Conservation (phyloP, 179 eudicot genomes). For the Spergularia azorica region DNA sequence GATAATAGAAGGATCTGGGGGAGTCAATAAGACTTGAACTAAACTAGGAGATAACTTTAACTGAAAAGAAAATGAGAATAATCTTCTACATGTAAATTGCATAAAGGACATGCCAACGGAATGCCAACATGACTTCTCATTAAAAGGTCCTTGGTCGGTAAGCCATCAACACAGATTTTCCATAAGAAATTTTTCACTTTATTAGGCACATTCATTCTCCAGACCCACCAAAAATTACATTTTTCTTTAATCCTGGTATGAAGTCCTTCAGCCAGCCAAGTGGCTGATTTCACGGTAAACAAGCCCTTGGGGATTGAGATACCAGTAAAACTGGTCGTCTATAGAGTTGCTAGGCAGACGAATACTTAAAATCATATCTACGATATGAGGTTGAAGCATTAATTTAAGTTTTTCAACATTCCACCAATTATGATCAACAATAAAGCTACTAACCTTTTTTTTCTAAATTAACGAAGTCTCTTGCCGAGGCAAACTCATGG, state of each 20-base stretch:
- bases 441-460: too few relatives aligned
- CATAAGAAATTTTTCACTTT: not conserved
- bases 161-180: not conserved
- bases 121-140: not conserved
- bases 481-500: too few relatives aligned
- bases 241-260: not conserved
- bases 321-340: not conserved
- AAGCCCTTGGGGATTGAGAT: not conserved
- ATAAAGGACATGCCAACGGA: not conserved
- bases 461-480: too few relatives aligned
- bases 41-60: not conserved
- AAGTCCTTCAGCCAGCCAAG: not conserved
- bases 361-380: too few relatives aligned
- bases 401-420: too few relatives aligned
- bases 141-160: not conserved
- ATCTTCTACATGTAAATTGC: not conserved
- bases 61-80: not conserved
- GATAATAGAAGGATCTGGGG: not conserved
- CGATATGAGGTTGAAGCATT: too few relatives aligned
- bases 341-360: too few relatives aligned
- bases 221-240: not conserved
- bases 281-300: not conserved
- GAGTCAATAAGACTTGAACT: not conserved
- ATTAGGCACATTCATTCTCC: not conserved
- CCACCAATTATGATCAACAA: too few relatives aligned